These are phyloP conservation scores for Boletus subparvulus DNA, from an alignment of 768 basidiomycete species.

Conservation along the genomic window DNA sequence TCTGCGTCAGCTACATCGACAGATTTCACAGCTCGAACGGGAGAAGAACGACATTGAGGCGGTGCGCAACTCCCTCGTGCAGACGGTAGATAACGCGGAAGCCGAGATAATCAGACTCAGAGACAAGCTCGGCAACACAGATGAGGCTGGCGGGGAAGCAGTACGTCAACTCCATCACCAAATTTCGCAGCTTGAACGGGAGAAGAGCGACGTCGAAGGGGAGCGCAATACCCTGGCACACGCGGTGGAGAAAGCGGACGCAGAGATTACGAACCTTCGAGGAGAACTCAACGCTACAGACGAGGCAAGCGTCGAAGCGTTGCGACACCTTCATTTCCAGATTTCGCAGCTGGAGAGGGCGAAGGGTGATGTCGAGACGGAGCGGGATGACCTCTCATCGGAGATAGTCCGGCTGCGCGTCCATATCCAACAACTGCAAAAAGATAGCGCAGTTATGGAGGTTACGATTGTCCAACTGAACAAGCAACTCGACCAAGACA, in stretches of 20 bases:
- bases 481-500: conserved; percentile 63
- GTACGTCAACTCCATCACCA: conserved; percentile 73
- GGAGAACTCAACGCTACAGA: conserved; percentile 35
- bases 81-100: conserved; percentile 41
- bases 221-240: conserved; percentile 43
- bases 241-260: not conserved
- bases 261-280: not conserved
- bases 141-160: conserved; percentile 32
- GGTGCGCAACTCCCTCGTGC: conserved; percentile 43
- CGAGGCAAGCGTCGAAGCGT: conserved; percentile 73
- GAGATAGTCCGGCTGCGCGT: conserved; percentile 60
- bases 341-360: conserved; percentile 47
- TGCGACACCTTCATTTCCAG: conserved; percentile 77
- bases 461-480: conserved; percentile 71
- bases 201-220: conserved; percentile 48
- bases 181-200: conserved; percentile 68
- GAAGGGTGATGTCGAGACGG: conserved; percentile 62
- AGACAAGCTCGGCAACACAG: conserved; percentile 29
- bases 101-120: conserved; percentile 62
- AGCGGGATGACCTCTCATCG: conserved; percentile 30
- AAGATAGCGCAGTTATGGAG: conserved; percentile 83
- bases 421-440: conserved; percentile 69
- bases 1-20: conserved; percentile 73
- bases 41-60: conserved; percentile 54
- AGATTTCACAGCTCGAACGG: conserved; percentile 73